A percentile compares a stretch with the other conserved stretches of the same genome.
Conservation (phyloP, 768 basidiomycete species). For the Filobasidium wieringae region DNA sequence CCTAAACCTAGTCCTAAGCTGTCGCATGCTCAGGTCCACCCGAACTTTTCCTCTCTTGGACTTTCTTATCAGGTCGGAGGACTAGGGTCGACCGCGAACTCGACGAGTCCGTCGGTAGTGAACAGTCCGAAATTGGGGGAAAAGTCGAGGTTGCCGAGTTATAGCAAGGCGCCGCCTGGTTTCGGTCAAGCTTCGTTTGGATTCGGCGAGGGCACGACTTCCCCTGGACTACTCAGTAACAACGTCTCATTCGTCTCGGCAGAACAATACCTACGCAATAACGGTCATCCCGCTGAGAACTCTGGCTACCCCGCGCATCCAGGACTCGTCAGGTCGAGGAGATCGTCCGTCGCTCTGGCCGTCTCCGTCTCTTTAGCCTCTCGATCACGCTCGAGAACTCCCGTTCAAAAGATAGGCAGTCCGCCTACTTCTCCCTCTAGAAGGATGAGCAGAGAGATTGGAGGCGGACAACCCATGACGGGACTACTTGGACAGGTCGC, state of each 20-base stretch:
- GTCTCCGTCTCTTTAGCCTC: constrained; percentile 15
- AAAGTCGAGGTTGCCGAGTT: not conserved
- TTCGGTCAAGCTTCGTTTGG: not conserved
- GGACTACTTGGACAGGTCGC: not conserved
- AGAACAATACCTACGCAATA: constrained; percentile 1
- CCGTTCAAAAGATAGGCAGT: constrained; percentile 1
- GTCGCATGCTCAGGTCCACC: not conserved
- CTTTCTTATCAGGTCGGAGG: not conserved
- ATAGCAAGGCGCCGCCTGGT: not conserved
- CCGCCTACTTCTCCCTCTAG: constrained; percentile 6
- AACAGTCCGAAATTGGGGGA: not conserved
- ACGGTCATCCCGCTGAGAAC: not conserved
- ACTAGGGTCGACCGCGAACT: not conserved
- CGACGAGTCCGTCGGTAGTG: not conserved
- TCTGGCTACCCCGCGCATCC: not conserved
- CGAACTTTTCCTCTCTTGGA: not conserved
- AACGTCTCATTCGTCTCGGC: constrained; percentile 9
- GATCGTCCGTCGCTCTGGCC: constrained; percentile 13
- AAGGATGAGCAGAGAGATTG: constrained; percentile 5
- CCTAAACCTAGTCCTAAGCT: not conserved
- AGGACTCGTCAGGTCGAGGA: constrained; percentile 8
- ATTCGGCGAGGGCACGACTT: not conserved
- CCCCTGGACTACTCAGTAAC: constrained; percentile 4
- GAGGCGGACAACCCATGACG: not conserved
- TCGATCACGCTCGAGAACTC: constrained; percentile 5